phyloP scores from a whole-genome alignment of 371 early-diverging fungal genomes.

The Mortierella sp. region DNA sequence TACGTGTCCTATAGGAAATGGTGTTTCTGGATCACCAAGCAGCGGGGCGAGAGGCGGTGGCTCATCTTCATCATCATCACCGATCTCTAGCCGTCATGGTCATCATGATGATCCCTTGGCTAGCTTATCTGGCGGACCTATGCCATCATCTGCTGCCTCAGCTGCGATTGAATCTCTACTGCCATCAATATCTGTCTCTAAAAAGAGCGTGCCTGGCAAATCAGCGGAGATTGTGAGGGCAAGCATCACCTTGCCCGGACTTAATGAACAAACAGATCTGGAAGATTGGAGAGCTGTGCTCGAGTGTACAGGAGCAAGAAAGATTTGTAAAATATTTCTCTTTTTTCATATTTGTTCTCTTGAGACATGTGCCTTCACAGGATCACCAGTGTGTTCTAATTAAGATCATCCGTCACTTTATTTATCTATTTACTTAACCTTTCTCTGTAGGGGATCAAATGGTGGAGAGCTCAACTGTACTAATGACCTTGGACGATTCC shows the following conservation, averaged over 20 bases:
- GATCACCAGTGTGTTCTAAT: conserved; percentile 2
- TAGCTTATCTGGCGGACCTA: conserved; percentile 26
- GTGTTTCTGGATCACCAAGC: conserved; percentile 30
- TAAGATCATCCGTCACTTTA: neutral
- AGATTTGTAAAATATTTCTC: conserved; percentile 41
- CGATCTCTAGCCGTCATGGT: conserved; percentile 17
- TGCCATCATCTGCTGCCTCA: conserved; percentile 45
- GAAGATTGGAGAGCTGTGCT: conserved; percentile 58
- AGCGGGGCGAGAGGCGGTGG: conserved; percentile 9
- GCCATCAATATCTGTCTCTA: conserved; percentile 49
- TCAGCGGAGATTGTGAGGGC: conserved; percentile 58
- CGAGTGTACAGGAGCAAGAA: conserved; percentile 57
- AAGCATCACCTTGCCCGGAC: conserved; percentile 52
- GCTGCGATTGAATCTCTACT: conserved; percentile 53
- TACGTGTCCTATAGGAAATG: conserved; percentile 18
- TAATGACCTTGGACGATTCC: conserved; percentile 56
- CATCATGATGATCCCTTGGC: conserved; percentile 33
- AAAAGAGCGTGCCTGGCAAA: conserved; percentile 58
- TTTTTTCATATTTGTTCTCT: neutral
- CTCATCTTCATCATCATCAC: conserved; percentile 36
- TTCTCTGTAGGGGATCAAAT: conserved; percentile 51
- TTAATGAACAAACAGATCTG: conserved; percentile 56
- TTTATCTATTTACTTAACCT: neutral
- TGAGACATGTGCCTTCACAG: conserved; percentile 7
- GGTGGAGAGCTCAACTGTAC: conserved; percentile 57